phyloP scores from a whole-genome alignment of 139 green algal genomes.

The Pycnococcus provasolii region DNA sequence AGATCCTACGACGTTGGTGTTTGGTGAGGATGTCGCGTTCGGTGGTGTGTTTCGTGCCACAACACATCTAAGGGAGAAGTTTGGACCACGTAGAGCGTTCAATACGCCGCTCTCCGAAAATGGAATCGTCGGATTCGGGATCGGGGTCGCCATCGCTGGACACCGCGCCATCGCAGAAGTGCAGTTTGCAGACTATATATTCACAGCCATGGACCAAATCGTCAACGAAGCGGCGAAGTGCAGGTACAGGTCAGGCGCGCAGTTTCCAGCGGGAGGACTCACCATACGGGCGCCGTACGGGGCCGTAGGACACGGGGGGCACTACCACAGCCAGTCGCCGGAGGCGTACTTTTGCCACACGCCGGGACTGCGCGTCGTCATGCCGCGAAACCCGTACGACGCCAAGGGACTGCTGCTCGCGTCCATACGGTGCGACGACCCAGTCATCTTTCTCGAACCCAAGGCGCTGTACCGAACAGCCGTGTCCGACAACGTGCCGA shows the following conservation, averaged over 20 bases:
- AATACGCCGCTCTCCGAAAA: conserved; percentile 87
- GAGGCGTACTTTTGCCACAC: conserved; percentile 88
- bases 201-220: conserved; percentile 80
- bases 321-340: conserved; percentile 91
- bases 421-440: conserved; percentile 62
- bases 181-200: conserved; percentile 89
- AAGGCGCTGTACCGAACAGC: conserved; percentile 79
- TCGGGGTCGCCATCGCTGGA: conserved; percentile 67
- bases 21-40: conserved; percentile 86
- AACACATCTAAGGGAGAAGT: conserved; percentile 57
- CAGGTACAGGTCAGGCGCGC: conserved; percentile 67
- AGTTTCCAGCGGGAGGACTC: conserved; percentile 48
- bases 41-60: conserved; percentile 88
- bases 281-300: conserved; percentile 79
- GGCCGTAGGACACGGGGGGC: conserved; percentile 82
- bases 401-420: conserved; percentile 68
- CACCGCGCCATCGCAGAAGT: conserved; percentile 73
- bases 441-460: conserved; percentile 83
- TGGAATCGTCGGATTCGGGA: conserved; percentile 82
- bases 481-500: conserved; percentile 62
- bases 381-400: conserved; percentile 28
- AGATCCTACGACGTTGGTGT: conserved; percentile 38
- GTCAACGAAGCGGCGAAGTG: conserved; percentile 88
- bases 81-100: conserved; percentile 70
- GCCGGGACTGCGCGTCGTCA: conserved; percentile 55